These are phyloP conservation scores for Mariannaea elegans DNA, from an alignment of 2,329 filamentous ascomycete genomes.

Conservation along the genomic window DNA sequence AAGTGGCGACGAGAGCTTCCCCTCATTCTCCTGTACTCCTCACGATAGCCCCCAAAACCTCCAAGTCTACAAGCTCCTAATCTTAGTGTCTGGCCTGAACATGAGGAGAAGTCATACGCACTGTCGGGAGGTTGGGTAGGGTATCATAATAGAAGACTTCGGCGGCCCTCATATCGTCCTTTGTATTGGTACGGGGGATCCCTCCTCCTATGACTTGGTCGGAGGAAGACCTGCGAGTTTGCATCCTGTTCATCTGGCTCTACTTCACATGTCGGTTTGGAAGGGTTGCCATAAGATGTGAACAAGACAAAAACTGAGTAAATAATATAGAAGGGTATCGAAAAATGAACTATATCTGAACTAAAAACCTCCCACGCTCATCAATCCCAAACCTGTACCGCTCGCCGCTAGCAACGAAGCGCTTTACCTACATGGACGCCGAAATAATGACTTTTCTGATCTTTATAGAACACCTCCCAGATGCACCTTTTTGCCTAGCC, in stretches of 20 bases:
- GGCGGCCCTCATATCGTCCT: not conserved
- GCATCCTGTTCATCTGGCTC: no score
- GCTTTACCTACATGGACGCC: conserved; percentile 24
- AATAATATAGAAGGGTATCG: conserved; percentile 39
- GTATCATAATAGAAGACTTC: no score
- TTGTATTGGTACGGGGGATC: no score
- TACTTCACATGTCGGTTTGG: no score
- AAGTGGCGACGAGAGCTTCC: not conserved
- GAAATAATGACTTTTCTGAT: conserved; percentile 16
- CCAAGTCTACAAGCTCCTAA: not conserved
- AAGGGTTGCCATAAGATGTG: no score
- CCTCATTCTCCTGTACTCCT: conserved; percentile 6
- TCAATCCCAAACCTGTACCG: conserved; percentile 33
- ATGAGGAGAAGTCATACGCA: not conserved
- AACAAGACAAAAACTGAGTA: not conserved
- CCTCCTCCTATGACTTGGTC: no score
- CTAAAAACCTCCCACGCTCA: conserved; percentile 36
- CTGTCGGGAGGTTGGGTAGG: not conserved
- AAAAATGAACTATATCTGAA: conserved; percentile 37
- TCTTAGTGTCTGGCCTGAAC: not conserved
- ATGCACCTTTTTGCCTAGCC: conserved; percentile 16
- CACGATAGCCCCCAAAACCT: not conserved
- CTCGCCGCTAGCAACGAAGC: conserved; percentile 26
- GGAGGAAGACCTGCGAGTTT: no score
- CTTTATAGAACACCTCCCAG: not conserved